These are phyloP conservation scores for Fusarium nygamai DNA, from an alignment of 2,329 filamentous ascomycete species.

Conservation along the genomic window DNA sequence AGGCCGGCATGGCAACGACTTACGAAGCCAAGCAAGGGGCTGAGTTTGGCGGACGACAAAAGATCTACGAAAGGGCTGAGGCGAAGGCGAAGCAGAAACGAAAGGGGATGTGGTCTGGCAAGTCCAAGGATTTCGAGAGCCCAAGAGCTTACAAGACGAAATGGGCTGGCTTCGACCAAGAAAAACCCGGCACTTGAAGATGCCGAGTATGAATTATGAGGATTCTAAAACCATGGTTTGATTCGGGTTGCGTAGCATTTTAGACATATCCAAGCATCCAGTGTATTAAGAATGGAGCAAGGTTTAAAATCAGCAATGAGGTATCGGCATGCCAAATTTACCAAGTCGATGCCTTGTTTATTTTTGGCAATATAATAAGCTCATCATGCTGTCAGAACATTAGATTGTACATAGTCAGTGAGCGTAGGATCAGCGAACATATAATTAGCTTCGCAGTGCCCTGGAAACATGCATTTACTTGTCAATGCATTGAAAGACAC, in stretches of 20 bases:
- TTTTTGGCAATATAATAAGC: conserved; percentile 3
- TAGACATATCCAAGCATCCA: background rate
- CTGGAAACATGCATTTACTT: background rate
- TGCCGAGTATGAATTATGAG: conserved; percentile 3
- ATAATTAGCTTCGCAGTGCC: background rate
- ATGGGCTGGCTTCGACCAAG: conserved; percentile 42
- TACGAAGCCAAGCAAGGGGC: conserved; percentile 92
- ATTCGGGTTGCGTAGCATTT: conserved; percentile 12
- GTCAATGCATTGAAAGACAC: conserved; percentile 3
- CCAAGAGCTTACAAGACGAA: conserved; percentile 85
- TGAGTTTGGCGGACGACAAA: conserved; percentile 82
- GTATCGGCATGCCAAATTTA: background rate
- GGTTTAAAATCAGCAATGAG: background rate
- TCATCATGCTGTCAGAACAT: background rate
- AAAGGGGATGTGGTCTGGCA: conserved; percentile 79
- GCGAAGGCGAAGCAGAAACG: conserved; percentile 71
- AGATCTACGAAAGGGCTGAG: conserved; percentile 73
- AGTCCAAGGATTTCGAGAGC: conserved; percentile 75
- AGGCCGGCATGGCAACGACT: conserved; percentile 83
- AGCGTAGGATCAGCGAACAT: background rate
- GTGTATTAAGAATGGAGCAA: background rate
- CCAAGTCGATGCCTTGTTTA: background rate
- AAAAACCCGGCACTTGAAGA: conserved; percentile 30
- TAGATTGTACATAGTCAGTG: background rate
- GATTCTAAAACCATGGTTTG: background rate